Evolutionary conservation across 192 early-diverging fungal species (phyloP).

Genomic region (Helicostylum pulchrum): DNA sequence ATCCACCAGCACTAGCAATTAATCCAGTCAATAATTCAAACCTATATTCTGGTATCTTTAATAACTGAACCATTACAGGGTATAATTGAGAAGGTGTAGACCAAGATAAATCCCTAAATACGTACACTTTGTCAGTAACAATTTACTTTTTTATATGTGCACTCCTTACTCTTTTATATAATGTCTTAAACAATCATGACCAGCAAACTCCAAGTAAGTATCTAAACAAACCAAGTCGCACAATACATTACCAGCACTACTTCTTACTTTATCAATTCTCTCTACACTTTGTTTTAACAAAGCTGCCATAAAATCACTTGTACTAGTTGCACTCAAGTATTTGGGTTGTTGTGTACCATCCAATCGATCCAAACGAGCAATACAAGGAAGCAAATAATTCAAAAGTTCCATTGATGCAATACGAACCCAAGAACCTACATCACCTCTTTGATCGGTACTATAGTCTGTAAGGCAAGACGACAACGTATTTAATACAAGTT

Average conservation of each 20-base stretch:
- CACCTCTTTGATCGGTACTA: constrained; percentile 84
- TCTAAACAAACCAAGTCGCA: constrained; percentile 40
- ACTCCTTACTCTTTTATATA: constrained; percentile 24
- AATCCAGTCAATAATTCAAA: constrained; percentile 62
- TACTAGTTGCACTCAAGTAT: constrained; percentile 43
- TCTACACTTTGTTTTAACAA: constrained; percentile 80
- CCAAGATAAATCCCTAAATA: constrained; percentile 56
- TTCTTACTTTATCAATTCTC: constrained; percentile 87
- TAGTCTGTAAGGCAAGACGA: constrained; percentile 78
- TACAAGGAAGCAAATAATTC: constrained; percentile 39
- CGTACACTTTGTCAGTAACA: background rate
- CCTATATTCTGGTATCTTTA: constrained; percentile 55
- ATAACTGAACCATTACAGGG: constrained; percentile 52
- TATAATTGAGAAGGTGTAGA: constrained; percentile 59
- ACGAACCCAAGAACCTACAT: constrained; percentile 94
- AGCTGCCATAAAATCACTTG: constrained; percentile 37
- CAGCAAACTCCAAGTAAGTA: constrained; percentile 3
- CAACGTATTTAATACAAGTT: constrained; percentile 48
- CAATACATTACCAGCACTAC: constrained; percentile 66
- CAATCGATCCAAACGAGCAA: constrained; percentile 36
- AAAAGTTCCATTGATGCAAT: constrained; percentile 65
- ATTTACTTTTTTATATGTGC: background rate
- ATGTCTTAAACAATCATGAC: constrained; percentile 22
- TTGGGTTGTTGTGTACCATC: constrained; percentile 15
- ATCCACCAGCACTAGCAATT: constrained; percentile 73